Percentiles rank a stretch among this genome's conserved stretches.
Conservation (phyloP, 1,284 basidiomycete species). For the Gomphus bonarii region DNA sequence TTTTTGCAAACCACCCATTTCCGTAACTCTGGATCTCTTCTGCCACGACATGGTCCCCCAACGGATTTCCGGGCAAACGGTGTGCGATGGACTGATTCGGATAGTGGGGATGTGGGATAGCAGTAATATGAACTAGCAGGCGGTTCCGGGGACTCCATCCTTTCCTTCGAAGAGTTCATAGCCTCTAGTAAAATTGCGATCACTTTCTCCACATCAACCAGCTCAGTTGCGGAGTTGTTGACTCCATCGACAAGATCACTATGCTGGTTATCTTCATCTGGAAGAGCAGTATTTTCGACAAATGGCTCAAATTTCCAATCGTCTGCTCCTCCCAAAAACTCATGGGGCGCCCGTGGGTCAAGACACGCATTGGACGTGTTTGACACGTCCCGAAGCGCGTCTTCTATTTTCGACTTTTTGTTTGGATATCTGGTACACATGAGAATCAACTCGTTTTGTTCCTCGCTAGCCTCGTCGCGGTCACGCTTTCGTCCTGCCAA, state of each 20-base stretch:
- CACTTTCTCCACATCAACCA: slow-evolving; percentile 7
- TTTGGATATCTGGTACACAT: neutral
- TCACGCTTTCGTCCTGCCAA: neutral
- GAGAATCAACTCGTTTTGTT: neutral
- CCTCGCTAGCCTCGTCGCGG: neutral
- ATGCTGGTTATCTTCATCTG: neutral
- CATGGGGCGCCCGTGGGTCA: neutral
- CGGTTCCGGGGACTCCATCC: neutral
- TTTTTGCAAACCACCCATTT: slow-evolving; percentile 9
- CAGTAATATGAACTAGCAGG: neutral
- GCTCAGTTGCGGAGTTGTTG: neutral
- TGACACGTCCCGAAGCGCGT: neutral
- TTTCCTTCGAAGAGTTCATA: neutral
- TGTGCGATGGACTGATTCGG: neutral
- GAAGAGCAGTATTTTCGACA: neutral
- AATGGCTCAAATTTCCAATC: slow-evolving; percentile 1
- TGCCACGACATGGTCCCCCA: slow-evolving; percentile 4
- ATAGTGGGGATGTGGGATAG: slow-evolving; percentile 1
- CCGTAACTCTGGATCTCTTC: slow-evolving; percentile 1
- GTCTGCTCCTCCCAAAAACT: neutral
- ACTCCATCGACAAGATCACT: neutral
- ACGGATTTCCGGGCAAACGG: slow-evolving; percentile 9
- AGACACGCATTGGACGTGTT: slow-evolving; percentile 2
- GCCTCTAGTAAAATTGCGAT: slow-evolving; percentile 6
- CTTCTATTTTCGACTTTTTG: neutral